Percentiles rank a stretch among this genome's conserved stretches.
These are phyloP conservation scores for Scenedesmus sp. DNA, from an alignment of 163 green algal genomes.

Conservation along the genomic window DNA sequence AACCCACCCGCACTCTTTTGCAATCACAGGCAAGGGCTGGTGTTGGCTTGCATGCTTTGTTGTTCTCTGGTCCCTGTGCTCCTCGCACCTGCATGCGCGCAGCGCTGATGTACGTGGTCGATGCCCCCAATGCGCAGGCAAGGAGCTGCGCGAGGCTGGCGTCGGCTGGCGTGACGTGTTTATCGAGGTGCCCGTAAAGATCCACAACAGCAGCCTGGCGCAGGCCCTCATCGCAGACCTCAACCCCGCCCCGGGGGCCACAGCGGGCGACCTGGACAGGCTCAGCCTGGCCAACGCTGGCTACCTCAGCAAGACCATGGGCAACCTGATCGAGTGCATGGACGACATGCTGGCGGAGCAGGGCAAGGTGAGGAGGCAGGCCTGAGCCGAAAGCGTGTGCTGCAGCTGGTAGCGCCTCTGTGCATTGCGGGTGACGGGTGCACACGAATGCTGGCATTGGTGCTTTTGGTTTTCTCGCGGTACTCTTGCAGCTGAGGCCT, in stretches of 20 bases:
- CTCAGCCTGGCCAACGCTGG: constrained; percentile 84
- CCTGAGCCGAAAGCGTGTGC: no score
- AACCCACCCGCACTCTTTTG: no score
- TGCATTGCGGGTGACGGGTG: not conserved
- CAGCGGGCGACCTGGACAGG: constrained; percentile 83
- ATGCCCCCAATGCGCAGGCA: constrained; percentile 55
- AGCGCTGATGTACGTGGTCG: no score
- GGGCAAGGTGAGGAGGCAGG: constrained; percentile 73
- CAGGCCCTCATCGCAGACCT: constrained; percentile 88
- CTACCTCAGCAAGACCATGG: constrained; percentile 93
- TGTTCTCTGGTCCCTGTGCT: not conserved
- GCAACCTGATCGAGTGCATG: constrained; percentile 95
- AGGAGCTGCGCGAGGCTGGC: constrained; percentile 80
- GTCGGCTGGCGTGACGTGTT: constrained; percentile 96
- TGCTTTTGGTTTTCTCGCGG: no score
- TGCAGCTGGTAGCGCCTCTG: not conserved
- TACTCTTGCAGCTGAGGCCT: no score
- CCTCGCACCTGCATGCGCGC: no score
- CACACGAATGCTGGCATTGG: no score
- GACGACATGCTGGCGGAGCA: constrained; percentile 96
- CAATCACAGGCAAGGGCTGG: no score
- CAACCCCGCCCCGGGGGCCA: constrained; percentile 57
- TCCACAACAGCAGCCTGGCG: constrained; percentile 91
- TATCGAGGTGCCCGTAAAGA: constrained; percentile 94
- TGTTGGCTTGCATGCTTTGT: no score